phyloP scores from a whole-genome alignment of 2,329 filamentous ascomycete species.

The Fusarium staphyleae region DNA sequence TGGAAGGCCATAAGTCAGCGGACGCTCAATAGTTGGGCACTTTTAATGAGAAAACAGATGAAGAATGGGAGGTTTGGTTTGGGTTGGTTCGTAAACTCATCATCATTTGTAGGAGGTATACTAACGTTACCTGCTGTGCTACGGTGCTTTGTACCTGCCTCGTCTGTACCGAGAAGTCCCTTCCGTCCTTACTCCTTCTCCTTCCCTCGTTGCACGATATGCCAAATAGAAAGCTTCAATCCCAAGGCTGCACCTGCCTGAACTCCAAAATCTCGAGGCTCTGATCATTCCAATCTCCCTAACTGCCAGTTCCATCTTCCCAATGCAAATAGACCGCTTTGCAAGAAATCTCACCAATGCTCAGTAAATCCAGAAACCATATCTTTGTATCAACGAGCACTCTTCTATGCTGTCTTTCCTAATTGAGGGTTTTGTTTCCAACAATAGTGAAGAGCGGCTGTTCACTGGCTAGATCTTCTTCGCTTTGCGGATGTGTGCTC shows the following conservation, averaged over 20 bases:
- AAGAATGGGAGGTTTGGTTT: not conserved
- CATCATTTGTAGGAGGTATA: not conserved
- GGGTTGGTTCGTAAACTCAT: not conserved
- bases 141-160: not conserved
- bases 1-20: not conserved
- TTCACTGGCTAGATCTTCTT: constrained; percentile 29
- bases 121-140: too few relatives aligned
- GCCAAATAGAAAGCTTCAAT: not conserved
- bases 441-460: not conserved
- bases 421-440: not conserved
- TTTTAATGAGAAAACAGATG: too few relatives aligned
- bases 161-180: not conserved
- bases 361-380: not conserved
- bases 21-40: not conserved
- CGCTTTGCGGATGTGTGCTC: constrained; percentile 37
- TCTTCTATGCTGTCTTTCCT: not conserved
- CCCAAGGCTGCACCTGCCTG: not conserved
- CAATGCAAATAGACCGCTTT: not conserved
- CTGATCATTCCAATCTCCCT: not conserved
- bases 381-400: not conserved
- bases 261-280: constrained; percentile 7
- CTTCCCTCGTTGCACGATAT: not conserved
- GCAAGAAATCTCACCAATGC: not conserved
- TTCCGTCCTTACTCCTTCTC: not conserved
- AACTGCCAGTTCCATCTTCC: not conserved